phyloP scores from a whole-genome alignment of 2,329 filamentous ascomycete species.

The Trichophaea hybrida region DNA sequence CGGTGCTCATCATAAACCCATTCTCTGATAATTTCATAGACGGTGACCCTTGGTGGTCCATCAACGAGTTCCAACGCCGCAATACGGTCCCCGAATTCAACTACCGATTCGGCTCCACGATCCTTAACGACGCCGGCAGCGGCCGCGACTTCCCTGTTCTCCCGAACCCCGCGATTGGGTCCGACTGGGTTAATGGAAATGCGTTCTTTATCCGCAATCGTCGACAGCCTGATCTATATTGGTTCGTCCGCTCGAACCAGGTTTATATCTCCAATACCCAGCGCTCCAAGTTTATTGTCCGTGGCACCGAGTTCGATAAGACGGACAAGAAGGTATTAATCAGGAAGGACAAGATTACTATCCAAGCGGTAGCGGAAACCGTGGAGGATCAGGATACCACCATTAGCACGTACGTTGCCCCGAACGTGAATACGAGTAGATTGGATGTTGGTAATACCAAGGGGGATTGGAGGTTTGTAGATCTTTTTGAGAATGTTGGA shows the following conservation, averaged over 20 bases:
- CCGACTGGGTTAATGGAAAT: slow-evolving; percentile 3
- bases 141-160: neutral
- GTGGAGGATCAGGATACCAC: neutral
- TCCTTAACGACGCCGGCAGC: neutral
- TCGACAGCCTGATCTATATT: slow-evolving; percentile 6
- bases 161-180: neutral
- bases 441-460: no score
- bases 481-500: slow-evolving; percentile 2
- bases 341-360: neutral
- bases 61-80: neutral
- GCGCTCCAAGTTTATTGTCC: slow-evolving; percentile 8
- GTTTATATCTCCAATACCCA: neutral
- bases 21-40: neutral
- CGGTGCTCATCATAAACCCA: neutral
- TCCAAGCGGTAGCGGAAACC: neutral
- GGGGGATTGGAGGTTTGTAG: neutral
- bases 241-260: neutral
- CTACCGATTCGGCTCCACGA: neutral
- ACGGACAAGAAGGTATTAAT: slow-evolving; percentile 1
- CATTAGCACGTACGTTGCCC: no score
- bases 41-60: neutral
- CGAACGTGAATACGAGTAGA: no score
- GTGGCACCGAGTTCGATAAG: neutral
- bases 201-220: slow-evolving; percentile 11
- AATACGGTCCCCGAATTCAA: neutral